phyloP scores from a whole-genome alignment of 2,329 filamentous ascomycete genomes.

The Coleophoma crateriformis region DNA sequence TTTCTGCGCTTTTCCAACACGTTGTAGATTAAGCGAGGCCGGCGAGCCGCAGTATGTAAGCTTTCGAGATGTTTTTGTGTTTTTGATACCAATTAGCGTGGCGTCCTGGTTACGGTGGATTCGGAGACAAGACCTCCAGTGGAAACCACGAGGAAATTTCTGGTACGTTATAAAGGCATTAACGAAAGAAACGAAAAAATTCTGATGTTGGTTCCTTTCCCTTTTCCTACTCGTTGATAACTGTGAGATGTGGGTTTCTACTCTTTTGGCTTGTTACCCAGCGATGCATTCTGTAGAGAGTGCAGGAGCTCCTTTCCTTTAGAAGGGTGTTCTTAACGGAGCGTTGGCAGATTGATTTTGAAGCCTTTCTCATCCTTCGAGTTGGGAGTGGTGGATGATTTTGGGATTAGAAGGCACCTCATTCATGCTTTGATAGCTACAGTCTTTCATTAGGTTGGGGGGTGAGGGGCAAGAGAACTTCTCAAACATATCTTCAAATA shows the following conservation, averaged over 20 bases:
- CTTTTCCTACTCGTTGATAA: constrained; percentile 6
- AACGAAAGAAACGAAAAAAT: no score
- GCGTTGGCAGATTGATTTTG: constrained; percentile 57
- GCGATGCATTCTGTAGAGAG: constrained; percentile 70
- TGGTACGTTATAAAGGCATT: no score
- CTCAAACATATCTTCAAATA: constrained; percentile 19
- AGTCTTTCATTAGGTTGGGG: constrained; percentile 24
- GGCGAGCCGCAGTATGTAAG: constrained; percentile 11
- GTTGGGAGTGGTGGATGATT: constrained; percentile 5
- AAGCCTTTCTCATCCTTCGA: constrained; percentile 8
- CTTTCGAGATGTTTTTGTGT: constrained; percentile 26
- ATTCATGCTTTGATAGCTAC: constrained; percentile 20
- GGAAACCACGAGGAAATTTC: no score
- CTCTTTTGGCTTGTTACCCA: constrained; percentile 36
- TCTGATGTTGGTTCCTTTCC: neutral
- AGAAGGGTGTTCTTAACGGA: constrained; percentile 75
- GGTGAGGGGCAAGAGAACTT: constrained; percentile 28
- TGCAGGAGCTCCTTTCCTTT: constrained; percentile 65
- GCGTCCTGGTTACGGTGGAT: constrained; percentile 12
- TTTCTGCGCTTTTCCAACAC: constrained; percentile 5
- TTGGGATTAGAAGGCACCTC: constrained; percentile 28
- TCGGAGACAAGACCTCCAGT: no score
- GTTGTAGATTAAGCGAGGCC: constrained; percentile 1
- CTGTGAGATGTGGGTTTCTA: constrained; percentile 2
- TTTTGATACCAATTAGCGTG: constrained; percentile 18